Evolutionary conservation across 108 stramenopile genomes (phyloP).

Genomic region (Parietichytrium sp.): DNA sequence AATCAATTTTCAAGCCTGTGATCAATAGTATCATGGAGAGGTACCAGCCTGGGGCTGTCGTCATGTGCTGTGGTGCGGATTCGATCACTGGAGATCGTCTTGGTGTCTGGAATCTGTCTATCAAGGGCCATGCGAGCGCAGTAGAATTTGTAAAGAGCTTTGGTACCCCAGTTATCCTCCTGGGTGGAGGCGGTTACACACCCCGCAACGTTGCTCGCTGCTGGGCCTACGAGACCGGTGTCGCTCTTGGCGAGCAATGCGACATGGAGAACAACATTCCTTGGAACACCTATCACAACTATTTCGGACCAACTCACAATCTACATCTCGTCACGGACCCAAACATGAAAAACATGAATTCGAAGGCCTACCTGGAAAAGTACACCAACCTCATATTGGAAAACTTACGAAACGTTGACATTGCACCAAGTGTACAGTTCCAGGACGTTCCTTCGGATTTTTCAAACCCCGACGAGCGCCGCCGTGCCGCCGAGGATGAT

Average conservation of each 20-base stretch:
- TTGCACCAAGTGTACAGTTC: conserved; percentile 84
- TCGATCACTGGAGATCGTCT: conserved; percentile 92
- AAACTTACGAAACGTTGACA: conserved; percentile 71
- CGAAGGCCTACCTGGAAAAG: conserved; percentile 55
- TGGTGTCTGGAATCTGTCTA: conserved; percentile 93
- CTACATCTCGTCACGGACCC: conserved; percentile 88
- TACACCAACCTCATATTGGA: conserved; percentile 76
- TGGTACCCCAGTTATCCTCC: conserved; percentile 85
- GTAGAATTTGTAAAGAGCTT: conserved; percentile 86
- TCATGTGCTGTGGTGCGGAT: conserved; percentile 96
- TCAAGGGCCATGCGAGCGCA: conserved; percentile 91
- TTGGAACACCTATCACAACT: conserved; percentile 98
- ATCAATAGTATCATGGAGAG: conserved; percentile 92
- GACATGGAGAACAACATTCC: conserved; percentile 87
- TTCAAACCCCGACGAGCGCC: conserved; percentile 41
- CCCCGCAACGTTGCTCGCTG: conserved; percentile 95
- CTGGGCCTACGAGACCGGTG: conserved; percentile 94
- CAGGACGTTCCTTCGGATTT: conserved; percentile 82
- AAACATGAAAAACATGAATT: conserved; percentile 78
- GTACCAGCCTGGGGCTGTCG: conserved; percentile 90
- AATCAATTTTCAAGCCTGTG: conserved; percentile 84
- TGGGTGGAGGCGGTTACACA: conserved; percentile 99
- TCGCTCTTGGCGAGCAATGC: conserved; percentile 68
- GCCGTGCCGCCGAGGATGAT: conserved; percentile 53
- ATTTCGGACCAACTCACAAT: conserved; percentile 95